These are phyloP conservation scores for Borovskyia barvae DNA, from an alignment of 208 protist species.

Conservation along the genomic window DNA sequence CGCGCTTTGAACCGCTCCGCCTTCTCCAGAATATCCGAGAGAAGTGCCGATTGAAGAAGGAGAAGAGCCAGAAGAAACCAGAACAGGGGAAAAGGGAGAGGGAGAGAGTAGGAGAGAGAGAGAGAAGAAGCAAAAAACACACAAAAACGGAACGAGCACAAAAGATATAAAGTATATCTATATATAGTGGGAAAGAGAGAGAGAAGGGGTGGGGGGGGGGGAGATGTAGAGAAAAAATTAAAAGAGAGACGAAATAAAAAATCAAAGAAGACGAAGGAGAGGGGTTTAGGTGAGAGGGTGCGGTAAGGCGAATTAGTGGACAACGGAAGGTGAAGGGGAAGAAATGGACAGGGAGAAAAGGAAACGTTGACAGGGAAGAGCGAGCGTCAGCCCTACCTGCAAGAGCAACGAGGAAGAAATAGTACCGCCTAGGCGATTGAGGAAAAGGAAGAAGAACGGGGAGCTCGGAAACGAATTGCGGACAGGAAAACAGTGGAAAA, in stretches of 20 bases:
- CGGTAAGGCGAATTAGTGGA: background rate
- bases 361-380: too few relatives aligned
- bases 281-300: background rate
- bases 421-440: too few relatives aligned
- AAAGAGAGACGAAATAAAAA: background rate
- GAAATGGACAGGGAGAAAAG: background rate
- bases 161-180: background rate
- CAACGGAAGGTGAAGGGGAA: background rate
- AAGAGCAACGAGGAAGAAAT: too few relatives aligned
- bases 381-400: too few relatives aligned
- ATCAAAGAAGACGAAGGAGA: background rate
- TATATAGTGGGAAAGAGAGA: background rate
- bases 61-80: too few relatives aligned
- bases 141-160: background rate
- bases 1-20: too few relatives aligned
- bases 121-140: background rate
- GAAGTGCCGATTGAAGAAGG: too few relatives aligned
- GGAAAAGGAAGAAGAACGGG: too few relatives aligned
- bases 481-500: too few relatives aligned
- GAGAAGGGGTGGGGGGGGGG: background rate
- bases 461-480: too few relatives aligned
- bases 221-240: background rate
- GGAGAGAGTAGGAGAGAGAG: background rate
- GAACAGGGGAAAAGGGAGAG: too few relatives aligned
- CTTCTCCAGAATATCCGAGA: too few relatives aligned